A percentile compares a stretch with the other conserved stretches of the same genome.
Conservation (phyloP, 345 rosid genomes). For the Triadica sebifera region DNA sequence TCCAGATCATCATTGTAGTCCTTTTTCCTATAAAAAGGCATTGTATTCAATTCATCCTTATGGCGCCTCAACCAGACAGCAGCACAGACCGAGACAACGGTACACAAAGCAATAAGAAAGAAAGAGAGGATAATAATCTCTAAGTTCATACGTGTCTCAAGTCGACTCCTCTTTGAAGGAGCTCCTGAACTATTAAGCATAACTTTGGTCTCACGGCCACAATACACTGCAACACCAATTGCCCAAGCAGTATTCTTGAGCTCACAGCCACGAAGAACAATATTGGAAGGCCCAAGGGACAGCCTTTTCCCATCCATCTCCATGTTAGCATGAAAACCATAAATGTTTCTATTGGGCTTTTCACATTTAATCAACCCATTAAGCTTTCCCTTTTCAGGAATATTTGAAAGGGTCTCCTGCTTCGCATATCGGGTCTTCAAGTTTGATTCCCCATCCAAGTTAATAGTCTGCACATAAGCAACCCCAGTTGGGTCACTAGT, state of each 20-base stretch:
- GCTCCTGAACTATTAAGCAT: conserved; percentile 97
- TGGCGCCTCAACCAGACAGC: conserved; percentile 80
- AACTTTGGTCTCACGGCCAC: conserved; percentile 93
- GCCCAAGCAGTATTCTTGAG: conserved; percentile 88
- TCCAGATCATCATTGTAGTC: conserved; percentile 41
- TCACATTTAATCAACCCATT: conserved; percentile 83
- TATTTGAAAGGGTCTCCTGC: conserved; percentile 79
- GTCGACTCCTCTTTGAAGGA: conserved; percentile 90
- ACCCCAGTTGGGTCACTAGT: conserved; percentile 97
- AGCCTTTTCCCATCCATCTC: conserved; percentile 76
- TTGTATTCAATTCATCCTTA: conserved; percentile 53
- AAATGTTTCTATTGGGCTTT: conserved; percentile 90
- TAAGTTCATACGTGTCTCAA: conserved; percentile 79
- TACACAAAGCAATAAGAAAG: conserved; percentile 68
- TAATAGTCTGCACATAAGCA: conserved; percentile 90
- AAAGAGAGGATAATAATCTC: conserved; percentile 82
- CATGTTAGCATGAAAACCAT: conserved; percentile 89
- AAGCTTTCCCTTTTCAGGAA: conserved; percentile 53
- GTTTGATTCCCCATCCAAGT: conserved; percentile 92
- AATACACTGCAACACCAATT: conserved; percentile 75
- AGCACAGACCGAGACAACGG: conserved; percentile 58
- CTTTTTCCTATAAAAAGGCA: conserved; percentile 71
- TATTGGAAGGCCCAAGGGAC: conserved; percentile 94
- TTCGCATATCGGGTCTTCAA: conserved; percentile 95
- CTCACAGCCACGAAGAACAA: conserved; percentile 88